Evolutionary conservation across 2,329 filamentous ascomycete species (phyloP).

Genomic region (Trichoderma hamatum): DNA sequence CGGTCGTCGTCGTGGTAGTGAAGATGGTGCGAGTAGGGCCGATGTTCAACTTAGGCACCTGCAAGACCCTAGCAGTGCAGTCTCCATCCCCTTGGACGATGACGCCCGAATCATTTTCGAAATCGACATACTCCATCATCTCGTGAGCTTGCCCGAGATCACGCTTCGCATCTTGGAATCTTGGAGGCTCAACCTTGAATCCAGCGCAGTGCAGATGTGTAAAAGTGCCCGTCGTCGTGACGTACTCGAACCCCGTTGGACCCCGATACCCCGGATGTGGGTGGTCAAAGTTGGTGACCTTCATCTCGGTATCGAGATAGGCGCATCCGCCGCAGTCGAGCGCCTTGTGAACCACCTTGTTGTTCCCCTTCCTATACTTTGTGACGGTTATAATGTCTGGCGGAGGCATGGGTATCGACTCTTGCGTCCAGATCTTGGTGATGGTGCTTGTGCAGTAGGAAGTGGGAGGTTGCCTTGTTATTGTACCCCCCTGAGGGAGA

Average conservation of each 20-base stretch:
- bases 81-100: background rate
- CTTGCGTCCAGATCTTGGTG: background rate
- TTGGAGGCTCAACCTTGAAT: background rate
- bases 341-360: background rate
- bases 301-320: background rate
- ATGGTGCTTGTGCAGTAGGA: background rate
- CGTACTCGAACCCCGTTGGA: background rate
- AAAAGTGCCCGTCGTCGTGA: background rate
- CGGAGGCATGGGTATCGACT: background rate
- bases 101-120: background rate
- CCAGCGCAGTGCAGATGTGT: background rate
- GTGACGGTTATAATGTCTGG: background rate
- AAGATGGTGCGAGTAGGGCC: constrained; percentile 35
- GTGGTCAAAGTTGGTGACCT: background rate
- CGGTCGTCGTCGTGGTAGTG: constrained; percentile 34
- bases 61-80: constrained; percentile 29
- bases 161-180: background rate
- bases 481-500: background rate
- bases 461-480: background rate
- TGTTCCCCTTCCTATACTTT: background rate
- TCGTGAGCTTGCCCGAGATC: background rate
- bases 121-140: background rate
- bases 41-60: constrained; percentile 25
- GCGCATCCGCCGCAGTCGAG: constrained; percentile 9
- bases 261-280: background rate